These are phyloP conservation scores for Simmondsia chinensis DNA, from an alignment of 148 eudicot species.

Conservation along the genomic window DNA sequence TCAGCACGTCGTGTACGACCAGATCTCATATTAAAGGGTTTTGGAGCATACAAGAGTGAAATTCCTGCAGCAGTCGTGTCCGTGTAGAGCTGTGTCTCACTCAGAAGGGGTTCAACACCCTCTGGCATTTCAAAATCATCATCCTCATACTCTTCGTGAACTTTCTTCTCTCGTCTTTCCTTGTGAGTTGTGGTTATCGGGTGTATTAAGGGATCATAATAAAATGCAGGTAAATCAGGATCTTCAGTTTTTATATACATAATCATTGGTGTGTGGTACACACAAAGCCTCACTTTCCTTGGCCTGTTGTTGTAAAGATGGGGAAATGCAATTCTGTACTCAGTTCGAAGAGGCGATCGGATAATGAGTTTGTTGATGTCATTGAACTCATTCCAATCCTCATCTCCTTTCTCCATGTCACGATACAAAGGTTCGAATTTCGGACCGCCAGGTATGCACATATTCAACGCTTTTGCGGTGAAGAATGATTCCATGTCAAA, in stretches of 20 bases:
- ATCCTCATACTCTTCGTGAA: slow-evolving; percentile 66
- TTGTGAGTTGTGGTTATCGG: slow-evolving; percentile 68
- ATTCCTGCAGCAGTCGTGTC: slow-evolving; percentile 99
- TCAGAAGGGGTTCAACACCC: slow-evolving; percentile 78
- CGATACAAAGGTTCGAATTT: slow-evolving; percentile 98
- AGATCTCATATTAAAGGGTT: slow-evolving; percentile 97
- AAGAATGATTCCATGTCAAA: slow-evolving; percentile 99
- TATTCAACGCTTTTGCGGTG: slow-evolving; percentile 94
- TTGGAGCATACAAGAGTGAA: slow-evolving; percentile 85
- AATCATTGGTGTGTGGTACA: slow-evolving; percentile 96
- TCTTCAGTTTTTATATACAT: slow-evolving; percentile 98
- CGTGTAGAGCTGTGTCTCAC: slow-evolving; percentile 65
- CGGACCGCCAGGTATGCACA: slow-evolving; percentile 99
- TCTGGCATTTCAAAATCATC: slow-evolving; percentile 89
- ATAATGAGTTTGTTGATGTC: slow-evolving; percentile 97
- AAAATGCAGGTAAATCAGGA: slow-evolving; percentile 97
- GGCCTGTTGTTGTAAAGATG: slow-evolving; percentile 98
- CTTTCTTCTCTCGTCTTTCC: slow-evolving; percentile 62
- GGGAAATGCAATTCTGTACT: slow-evolving; percentile 92
- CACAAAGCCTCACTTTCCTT: slow-evolving; percentile 83
- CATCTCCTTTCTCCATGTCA: slow-evolving; percentile 99
- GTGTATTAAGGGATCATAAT: slow-evolving; percentile 94
- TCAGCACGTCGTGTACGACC: slow-evolving; percentile 96
- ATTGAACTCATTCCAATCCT: slow-evolving; percentile 99
- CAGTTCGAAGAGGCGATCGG: slow-evolving; percentile 94